Evolutionary conservation across 2,329 filamentous ascomycete genomes (phyloP).

Genomic region (Torrubiella hemipterigena): DNA sequence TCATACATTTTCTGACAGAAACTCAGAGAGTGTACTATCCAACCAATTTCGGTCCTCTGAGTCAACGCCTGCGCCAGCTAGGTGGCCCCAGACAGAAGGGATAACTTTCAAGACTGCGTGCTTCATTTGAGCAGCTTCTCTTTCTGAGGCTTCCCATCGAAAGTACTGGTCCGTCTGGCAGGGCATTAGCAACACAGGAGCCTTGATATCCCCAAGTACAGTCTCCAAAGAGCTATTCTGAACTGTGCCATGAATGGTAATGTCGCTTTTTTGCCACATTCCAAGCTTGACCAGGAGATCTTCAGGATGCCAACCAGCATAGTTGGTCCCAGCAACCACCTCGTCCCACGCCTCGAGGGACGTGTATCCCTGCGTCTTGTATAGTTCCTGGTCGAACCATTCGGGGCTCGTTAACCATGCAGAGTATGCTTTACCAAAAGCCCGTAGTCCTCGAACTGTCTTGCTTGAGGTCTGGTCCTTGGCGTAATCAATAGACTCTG

Average conservation of each 20-base stretch:
- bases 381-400: slow-evolving; percentile 31
- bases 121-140: slow-evolving; percentile 16
- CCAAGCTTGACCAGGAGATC: slow-evolving; percentile 26
- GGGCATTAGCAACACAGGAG: slow-evolving; percentile 49
- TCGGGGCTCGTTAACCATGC: slow-evolving; percentile 32
- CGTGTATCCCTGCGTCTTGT: slow-evolving; percentile 19
- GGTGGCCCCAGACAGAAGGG: slow-evolving; percentile 23
- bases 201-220: slow-evolving; percentile 46
- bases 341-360: slow-evolving; percentile 24
- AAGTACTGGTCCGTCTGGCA: slow-evolving; percentile 57
- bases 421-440: slow-evolving; percentile 32
- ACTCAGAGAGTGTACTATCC: slow-evolving; percentile 15
- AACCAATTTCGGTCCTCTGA: slow-evolving; percentile 18
- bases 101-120: slow-evolving; percentile 18
- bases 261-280: slow-evolving; percentile 33
- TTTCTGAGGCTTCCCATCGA: slow-evolving; percentile 24
- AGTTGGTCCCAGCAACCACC: slow-evolving; percentile 16
- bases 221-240: slow-evolving; percentile 26
- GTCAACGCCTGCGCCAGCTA: slow-evolving; percentile 19
- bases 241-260: slow-evolving; percentile 12
- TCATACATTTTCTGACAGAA: slow-evolving; percentile 11
- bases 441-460: slow-evolving; percentile 23
- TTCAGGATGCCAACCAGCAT: slow-evolving; percentile 28
- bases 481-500: slow-evolving; percentile 26
- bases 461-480: slow-evolving; percentile 14